A percentile compares a stretch with the other conserved stretches of the same genome.
Conservation (phyloP, 2,329 filamentous ascomycete genomes). For the Alternaria arborescens region DNA sequence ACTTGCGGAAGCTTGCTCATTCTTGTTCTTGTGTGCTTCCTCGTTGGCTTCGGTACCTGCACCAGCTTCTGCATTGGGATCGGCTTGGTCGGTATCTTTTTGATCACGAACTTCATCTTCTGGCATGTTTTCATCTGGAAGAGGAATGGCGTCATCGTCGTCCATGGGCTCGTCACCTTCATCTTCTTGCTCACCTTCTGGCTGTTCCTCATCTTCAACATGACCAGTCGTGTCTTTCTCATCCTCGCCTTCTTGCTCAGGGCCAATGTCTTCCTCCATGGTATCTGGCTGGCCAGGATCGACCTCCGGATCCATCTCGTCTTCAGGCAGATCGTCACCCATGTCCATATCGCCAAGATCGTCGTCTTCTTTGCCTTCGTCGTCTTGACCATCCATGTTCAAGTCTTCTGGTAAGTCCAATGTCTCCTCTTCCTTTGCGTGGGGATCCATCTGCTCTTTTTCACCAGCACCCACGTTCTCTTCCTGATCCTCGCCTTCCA, state of each 20-base stretch:
- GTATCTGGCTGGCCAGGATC: conserved; percentile 43
- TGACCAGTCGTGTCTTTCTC: conserved; percentile 48
- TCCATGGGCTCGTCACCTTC: conserved; percentile 59
- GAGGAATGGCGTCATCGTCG: conserved; percentile 48
- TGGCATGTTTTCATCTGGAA: conserved; percentile 62
- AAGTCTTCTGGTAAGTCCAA: conserved; percentile 89
- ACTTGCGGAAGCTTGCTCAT: conserved; percentile 65
- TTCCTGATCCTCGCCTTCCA: conserved; percentile 68
- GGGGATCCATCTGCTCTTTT: conserved; percentile 72
- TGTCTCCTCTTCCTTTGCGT: conserved; percentile 81
- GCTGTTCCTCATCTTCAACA: conserved; percentile 52
- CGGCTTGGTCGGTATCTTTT: conserved; percentile 60
- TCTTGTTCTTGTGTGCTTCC: conserved; percentile 61
- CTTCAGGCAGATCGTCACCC: conserved; percentile 46
- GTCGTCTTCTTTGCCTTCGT: conserved; percentile 63
- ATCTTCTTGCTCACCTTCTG: conserved; percentile 56
- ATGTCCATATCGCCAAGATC: conserved; percentile 48
- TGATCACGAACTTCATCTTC: conserved; percentile 57
- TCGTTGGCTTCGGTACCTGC: conserved; percentile 72
- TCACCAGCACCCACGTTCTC: conserved; percentile 72
- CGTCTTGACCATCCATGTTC: conserved; percentile 75
- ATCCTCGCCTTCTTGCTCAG: conserved; percentile 46
- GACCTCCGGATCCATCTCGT: conserved; percentile 43
- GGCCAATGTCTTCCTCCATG: conserved; percentile 44
- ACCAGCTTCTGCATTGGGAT: conserved; percentile 66